phyloP scores from a whole-genome alignment of 2,329 filamentous ascomycete genomes.

The Fusarium albidum region DNA sequence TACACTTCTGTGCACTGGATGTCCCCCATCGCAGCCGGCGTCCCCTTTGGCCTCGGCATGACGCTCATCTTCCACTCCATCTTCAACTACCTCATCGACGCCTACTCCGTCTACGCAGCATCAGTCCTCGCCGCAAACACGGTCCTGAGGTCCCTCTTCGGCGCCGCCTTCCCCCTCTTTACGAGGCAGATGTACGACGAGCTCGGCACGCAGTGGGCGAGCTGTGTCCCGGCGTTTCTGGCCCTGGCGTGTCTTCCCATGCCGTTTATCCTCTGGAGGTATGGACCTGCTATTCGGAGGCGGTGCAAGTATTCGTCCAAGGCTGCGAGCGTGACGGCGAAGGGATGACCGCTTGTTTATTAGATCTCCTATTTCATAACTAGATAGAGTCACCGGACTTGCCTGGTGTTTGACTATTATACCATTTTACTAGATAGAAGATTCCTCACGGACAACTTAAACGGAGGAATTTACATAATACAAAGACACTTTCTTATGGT shows the following conservation, averaged over 20 bases:
- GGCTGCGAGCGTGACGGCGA: conserved; percentile 19
- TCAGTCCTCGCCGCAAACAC: conserved; percentile 71
- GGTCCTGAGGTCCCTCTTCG: conserved; percentile 30
- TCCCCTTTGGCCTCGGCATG: conserved; percentile 63
- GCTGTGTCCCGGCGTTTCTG: conserved; percentile 31
- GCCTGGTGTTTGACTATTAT: too few species aligned
- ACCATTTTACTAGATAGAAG: too few species aligned
- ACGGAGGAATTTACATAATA: too few species aligned
- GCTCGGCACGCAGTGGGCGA: conserved; percentile 38
- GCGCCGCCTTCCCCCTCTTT: conserved; percentile 37
- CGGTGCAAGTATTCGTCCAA: conserved; percentile 36
- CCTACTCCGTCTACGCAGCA: conserved; percentile 79
- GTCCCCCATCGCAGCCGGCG: conserved; percentile 54
- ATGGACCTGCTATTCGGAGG: conserved; percentile 29
- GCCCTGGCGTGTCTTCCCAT: conserved; percentile 34
- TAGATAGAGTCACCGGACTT: too few species aligned
- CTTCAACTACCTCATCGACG: conserved; percentile 74
- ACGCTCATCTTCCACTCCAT: conserved; percentile 71
- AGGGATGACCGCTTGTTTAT: conserved; percentile 2
- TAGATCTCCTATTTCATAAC: too few species aligned
- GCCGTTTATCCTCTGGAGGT: conserved; percentile 35
- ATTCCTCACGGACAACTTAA: too few species aligned
- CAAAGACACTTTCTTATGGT: too few species aligned
- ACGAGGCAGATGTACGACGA: conserved; percentile 40
- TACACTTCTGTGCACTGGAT: conserved; percentile 60